A percentile compares a stretch with the other conserved stretches of the same genome.
Conservation (phyloP, 768 basidiomycete species). For the Amanita fuliginea region DNA sequence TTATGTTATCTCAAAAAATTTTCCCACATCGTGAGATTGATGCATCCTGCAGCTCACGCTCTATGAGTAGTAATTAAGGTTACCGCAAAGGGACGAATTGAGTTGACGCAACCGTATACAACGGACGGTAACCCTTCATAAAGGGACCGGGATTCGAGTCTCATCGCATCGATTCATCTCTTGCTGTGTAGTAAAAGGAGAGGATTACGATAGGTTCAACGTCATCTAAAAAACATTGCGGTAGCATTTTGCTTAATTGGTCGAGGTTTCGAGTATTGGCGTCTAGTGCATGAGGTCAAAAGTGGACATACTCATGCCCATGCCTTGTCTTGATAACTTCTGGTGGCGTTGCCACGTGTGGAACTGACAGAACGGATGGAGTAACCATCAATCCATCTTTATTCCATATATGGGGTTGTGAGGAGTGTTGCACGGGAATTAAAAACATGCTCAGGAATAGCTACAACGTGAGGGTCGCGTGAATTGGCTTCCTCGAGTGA, state of each 20-base stretch:
- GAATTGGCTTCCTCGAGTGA: background rate
- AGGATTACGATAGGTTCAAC: too few species aligned
- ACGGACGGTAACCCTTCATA: constrained; percentile 15
- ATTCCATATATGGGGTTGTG: background rate
- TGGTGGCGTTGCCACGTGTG: constrained; percentile 3
- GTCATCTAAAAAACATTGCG: too few species aligned
- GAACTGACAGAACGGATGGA: background rate
- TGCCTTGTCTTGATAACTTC: background rate
- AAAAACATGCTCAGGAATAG: constrained; percentile 2
- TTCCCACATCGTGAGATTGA: constrained; percentile 8
- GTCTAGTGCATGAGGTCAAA: background rate
- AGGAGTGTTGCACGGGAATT: constrained; percentile 2
- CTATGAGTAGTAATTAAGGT: constrained; percentile 17
- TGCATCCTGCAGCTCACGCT: constrained; percentile 18
- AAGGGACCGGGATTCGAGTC: too few species aligned
- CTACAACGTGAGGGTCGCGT: background rate
- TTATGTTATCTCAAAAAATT: background rate
- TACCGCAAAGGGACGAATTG: constrained; percentile 24
- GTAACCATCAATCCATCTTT: background rate
- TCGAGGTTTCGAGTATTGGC: too few species aligned
- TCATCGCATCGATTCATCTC: background rate
- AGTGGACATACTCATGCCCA: background rate
- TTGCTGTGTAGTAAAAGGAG: background rate
- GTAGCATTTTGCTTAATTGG: too few species aligned
- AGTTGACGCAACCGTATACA: constrained; percentile 36